Conservation (phyloP, 306 rosid species). For the Echinosophora koreensis region DNA sequence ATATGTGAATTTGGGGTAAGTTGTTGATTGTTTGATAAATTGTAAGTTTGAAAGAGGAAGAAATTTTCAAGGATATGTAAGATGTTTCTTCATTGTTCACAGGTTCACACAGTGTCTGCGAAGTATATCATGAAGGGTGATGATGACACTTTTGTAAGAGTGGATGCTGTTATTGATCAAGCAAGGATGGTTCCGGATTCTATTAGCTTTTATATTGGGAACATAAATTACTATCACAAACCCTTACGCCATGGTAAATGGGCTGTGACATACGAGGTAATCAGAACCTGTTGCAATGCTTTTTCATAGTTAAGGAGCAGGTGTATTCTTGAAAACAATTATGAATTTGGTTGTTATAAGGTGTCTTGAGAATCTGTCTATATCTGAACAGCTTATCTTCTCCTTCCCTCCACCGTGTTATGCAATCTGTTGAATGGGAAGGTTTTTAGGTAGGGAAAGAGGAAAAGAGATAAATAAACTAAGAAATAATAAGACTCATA, state of each 20-base stretch:
- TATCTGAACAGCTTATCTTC: not conserved
- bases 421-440: too few species aligned
- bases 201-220: constrained; percentile 84
- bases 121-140: constrained; percentile 94
- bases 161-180: constrained; percentile 65
- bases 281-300: constrained; percentile 18
- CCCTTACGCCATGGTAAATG: constrained; percentile 97
- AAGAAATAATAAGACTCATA: too few species aligned
- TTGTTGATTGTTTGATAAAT: constrained; percentile 35
- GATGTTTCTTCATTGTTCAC: constrained; percentile 42
- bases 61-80: constrained; percentile 21
- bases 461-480: too few species aligned
- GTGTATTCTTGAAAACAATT: not conserved
- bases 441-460: too few species aligned
- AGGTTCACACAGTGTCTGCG: constrained; percentile 77
- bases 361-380: constrained; percentile 18
- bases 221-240: constrained; percentile 86
- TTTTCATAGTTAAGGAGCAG: constrained; percentile 23
- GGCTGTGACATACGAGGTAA: constrained; percentile 97
- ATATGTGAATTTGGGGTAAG: constrained; percentile 97
- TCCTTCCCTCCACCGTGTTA: not conserved
- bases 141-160: constrained; percentile 92
- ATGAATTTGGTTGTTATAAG: not conserved
- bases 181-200: constrained; percentile 58
- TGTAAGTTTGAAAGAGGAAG: not conserved